Evolutionary conservation across 768 basidiomycete species (phyloP), one percentile per base, ranked within the genome.

Genomic region (Tephrocybe sp.): DNA sequence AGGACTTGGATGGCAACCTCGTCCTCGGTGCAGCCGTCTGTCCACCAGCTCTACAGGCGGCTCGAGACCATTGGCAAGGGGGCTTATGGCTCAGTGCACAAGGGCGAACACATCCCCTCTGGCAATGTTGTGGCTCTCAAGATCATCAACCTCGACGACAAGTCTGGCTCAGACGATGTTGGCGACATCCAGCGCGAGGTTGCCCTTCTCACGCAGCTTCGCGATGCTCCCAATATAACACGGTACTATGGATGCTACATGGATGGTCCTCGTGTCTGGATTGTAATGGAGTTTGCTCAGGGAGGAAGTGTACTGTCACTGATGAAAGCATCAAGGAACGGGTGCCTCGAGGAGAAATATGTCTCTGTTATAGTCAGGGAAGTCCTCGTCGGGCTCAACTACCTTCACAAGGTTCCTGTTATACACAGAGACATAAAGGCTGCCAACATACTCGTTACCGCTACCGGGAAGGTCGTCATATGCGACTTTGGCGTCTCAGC

Each of bases 401-500:
- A 96, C 67, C 84, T 99, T 34, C 96, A 98, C 73, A 91, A 86
- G 67, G 87, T 93, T 40, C 85, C 87, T 17, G 88, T 99, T 64
- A 99, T 99, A 53, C 97, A 99, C 64, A 82, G 97, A 28, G 97
- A 99, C 68, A 88, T 99, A 69, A 99, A 98, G 76, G 91, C 95
- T 12, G 97, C 97, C 54, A 99, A 99, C 67, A 76, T 98, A 49
- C 90, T 99, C 58, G 79, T 98, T 58, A 93, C 92, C 0, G 81
- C 87, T 6, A 77, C 86, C 0, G 90, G 94, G 12, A 92, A 93
- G 62, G 90, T 98, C 61, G 86, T 97, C 75, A 88, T 99, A 23
- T 96, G 93, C 65, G 97, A 99, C 71, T 99, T 99, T 67, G 97
- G 97, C 24, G 97, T 99, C 41, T 97, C 96, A 3, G 97, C 95